Percentiles rank a stretch among this genome's conserved stretches.
These are phyloP conservation scores for Sporothrix protearum DNA, from an alignment of 2,329 filamentous ascomycete species.

Conservation along the genomic window DNA sequence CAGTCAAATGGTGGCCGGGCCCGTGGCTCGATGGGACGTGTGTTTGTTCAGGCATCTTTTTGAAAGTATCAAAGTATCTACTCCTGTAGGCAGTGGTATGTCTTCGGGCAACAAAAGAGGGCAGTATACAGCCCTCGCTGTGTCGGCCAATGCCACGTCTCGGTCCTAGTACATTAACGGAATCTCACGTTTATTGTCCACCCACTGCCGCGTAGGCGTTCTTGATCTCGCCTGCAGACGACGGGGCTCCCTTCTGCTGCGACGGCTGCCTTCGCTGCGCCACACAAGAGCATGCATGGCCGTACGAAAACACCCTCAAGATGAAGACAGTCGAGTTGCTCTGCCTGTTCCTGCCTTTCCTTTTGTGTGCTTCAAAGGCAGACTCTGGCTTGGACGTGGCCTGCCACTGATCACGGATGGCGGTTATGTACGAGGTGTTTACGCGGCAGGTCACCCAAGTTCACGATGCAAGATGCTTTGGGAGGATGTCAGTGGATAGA, in stretches of 20 bases:
- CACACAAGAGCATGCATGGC: background rate
- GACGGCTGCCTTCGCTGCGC: background rate
- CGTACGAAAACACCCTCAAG: background rate
- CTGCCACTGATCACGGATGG: background rate
- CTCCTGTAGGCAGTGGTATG: too few relatives aligned
- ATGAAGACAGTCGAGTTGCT: background rate
- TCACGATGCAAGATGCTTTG: background rate
- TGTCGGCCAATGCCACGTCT: too few relatives aligned
- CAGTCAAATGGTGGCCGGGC: too few relatives aligned
- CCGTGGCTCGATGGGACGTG: too few relatives aligned
- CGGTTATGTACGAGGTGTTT: too few relatives aligned
- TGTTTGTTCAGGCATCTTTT: too few relatives aligned
- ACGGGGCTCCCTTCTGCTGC: background rate
- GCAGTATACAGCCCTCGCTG: too few relatives aligned
- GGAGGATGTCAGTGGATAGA: background rate
- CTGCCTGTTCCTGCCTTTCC: background rate
- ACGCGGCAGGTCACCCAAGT: background rate
- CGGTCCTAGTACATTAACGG: too few relatives aligned
- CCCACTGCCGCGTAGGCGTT: background rate
- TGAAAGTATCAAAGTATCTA: too few relatives aligned
- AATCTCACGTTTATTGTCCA: too few relatives aligned
- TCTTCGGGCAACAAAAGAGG: too few relatives aligned
- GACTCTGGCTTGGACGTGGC: background rate
- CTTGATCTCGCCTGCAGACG: background rate
- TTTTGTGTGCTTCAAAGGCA: background rate